A percentile compares a stretch with the other conserved stretches of the same genome.
These are phyloP conservation scores for Suillus hirtellus DNA, from an alignment of 768 basidiomycete genomes.

Conservation along the genomic window DNA sequence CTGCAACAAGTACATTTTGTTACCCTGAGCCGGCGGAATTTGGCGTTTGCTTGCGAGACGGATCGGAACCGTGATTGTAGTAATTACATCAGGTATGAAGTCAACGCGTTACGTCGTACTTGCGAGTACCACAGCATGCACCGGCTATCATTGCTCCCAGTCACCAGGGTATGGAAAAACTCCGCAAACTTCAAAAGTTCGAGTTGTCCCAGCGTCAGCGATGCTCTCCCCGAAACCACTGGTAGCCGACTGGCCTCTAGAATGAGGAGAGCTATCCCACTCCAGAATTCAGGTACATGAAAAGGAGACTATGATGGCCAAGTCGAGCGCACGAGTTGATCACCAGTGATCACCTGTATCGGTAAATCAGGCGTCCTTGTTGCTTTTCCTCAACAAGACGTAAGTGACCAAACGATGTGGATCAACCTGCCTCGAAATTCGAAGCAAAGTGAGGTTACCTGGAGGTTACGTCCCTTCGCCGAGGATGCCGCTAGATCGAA, in stretches of 20 bases:
- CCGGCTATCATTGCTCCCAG: neutral
- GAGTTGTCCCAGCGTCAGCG: neutral
- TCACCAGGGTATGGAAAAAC: neutral
- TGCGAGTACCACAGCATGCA: neutral
- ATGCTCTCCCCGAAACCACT: neutral
- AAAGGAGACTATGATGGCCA: neutral
- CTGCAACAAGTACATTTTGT: neutral
- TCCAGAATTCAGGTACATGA: neutral
- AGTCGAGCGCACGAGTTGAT: neutral
- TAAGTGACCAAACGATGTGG: neutral
- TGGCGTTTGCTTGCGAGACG: neutral
- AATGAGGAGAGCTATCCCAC: neutral
- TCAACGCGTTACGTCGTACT: neutral
- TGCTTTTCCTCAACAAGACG: neutral
- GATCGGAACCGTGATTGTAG: neutral
- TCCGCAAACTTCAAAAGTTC: neutral
- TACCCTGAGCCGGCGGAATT: neutral
- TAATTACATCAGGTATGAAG: neutral
- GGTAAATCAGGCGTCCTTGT: neutral
- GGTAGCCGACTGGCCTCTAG: neutral
- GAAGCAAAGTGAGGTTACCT: neutral
- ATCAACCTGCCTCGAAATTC: conserved; percentile 1
- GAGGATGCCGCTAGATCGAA: neutral
- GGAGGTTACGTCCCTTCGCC: neutral
- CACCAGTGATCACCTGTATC: neutral